A percentile compares a stretch with the other conserved stretches of the same genome.
Conservation (phyloP, 2,329 filamentous ascomycete genomes). For the Tolypocladium paradoxum region DNA sequence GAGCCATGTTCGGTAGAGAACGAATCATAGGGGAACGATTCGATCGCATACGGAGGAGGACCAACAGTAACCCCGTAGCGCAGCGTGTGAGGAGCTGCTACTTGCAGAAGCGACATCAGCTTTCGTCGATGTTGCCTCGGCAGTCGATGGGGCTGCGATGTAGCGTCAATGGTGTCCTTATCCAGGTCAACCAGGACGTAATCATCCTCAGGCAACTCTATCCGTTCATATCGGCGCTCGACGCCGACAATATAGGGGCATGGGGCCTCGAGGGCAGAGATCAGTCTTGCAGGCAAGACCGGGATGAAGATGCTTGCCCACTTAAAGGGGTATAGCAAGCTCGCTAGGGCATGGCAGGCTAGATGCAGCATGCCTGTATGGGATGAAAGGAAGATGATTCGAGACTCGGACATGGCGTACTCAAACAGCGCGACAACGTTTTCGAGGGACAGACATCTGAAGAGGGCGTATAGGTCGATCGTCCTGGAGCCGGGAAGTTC, state of each 20-base stretch:
- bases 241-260: constrained; percentile 97
- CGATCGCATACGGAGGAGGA: constrained; percentile 83
- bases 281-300: constrained; percentile 72
- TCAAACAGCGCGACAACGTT: constrained; percentile 92
- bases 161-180: constrained; percentile 80
- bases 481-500: constrained; percentile 87
- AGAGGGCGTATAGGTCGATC: constrained; percentile 85
- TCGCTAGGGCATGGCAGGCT: constrained; percentile 76
- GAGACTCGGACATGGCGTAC: constrained; percentile 83
- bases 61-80: constrained; percentile 80
- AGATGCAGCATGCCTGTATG: constrained; percentile 95
- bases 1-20: constrained; percentile 80
- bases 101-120: constrained; percentile 74
- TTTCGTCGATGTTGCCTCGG: constrained; percentile 87
- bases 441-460: constrained; percentile 77
- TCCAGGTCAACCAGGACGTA: constrained; percentile 93
- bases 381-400: constrained; percentile 91
- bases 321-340: constrained; percentile 77
- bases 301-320: constrained; percentile 96
- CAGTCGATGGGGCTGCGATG: constrained; percentile 62
- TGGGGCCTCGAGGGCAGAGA: constrained; percentile 86
- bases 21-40: constrained; percentile 82
- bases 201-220: constrained; percentile 85
- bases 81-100: constrained; percentile 81
- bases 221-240: constrained; percentile 78